phyloP scores from a whole-genome alignment of 2,329 filamentous ascomycete genomes.

The Stagonosporopsis vannaccii region DNA sequence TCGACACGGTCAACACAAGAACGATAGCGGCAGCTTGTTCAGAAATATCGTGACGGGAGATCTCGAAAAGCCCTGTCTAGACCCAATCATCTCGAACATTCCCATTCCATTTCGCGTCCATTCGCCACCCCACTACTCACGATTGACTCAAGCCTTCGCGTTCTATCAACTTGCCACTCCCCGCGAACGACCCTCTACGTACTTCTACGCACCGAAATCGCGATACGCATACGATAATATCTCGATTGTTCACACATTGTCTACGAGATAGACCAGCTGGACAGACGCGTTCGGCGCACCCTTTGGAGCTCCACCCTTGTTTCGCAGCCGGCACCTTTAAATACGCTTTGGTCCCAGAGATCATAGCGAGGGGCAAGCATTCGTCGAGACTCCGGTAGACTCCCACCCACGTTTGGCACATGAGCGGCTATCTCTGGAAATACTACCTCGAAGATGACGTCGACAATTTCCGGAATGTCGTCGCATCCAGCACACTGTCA shows the following conservation, averaged over 20 bases:
- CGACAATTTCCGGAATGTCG: conserved; percentile 88
- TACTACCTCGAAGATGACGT: conserved; percentile 97
- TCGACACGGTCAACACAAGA: conserved; percentile 22
- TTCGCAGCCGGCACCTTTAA: conserved; percentile 75
- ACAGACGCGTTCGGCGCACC: conserved; percentile 32
- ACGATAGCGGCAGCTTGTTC: background rate
- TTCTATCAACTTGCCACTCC: conserved; percentile 17
- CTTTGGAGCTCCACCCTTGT: conserved; percentile 53
- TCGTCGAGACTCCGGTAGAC: conserved; percentile 62
- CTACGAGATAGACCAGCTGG: conserved; percentile 9
- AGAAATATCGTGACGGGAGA: background rate
- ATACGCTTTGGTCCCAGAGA: conserved; percentile 84
- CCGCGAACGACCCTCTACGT: background rate
- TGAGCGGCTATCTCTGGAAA: conserved; percentile 98
- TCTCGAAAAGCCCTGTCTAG: background rate
- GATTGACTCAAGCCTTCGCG: conserved; percentile 10
- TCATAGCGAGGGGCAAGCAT: conserved; percentile 82
- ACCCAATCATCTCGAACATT: conserved; percentile 2
- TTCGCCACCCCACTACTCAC: conserved; percentile 20
- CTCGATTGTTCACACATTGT: background rate
- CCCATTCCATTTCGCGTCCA: conserved; percentile 4
- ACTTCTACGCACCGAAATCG: background rate
- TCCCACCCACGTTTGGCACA: conserved; percentile 60
- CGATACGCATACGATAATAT: background rate
- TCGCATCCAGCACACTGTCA: conserved; percentile 73